Percentiles rank a stretch among this genome's conserved stretches.
Conservation (phyloP, 208 protist genomes). For the Porcisia deanei region DNA sequence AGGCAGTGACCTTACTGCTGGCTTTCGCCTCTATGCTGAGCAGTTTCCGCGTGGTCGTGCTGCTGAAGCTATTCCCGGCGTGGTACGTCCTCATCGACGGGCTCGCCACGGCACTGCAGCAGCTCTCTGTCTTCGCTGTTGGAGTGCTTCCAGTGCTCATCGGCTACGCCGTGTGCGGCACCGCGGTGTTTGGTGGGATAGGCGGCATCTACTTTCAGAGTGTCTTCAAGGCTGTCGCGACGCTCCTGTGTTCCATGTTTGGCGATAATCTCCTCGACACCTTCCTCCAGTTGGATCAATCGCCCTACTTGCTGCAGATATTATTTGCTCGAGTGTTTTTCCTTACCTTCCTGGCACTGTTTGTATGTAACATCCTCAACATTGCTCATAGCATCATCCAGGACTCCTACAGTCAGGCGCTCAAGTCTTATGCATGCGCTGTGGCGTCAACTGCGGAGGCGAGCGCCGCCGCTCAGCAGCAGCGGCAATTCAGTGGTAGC, state of each 20-base stretch:
- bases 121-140: conserved; percentile 45
- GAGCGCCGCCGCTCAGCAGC: conserved; percentile 1
- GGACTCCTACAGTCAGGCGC: conserved; percentile 55
- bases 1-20: conserved; percentile 52
- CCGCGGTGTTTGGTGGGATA: conserved; percentile 48
- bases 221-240: conserved; percentile 40
- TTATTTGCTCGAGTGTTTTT: conserved; percentile 52
- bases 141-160: conserved; percentile 49
- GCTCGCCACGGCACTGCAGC: conserved; percentile 37
- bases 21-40: conserved; percentile 44
- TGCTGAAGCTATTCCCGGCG: conserved; percentile 48
- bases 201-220: conserved; percentile 35
- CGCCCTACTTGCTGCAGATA: conserved; percentile 37
- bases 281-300: conserved; percentile 58
- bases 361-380: conserved; percentile 65
- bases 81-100: conserved; percentile 51
- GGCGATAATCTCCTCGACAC: conserved; percentile 63
- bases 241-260: conserved; percentile 55
- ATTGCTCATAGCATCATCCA: conserved; percentile 69
- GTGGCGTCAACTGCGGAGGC: conserved; percentile 3
- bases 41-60: conserved; percentile 45
- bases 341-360: conserved; percentile 49
- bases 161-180: conserved; percentile 53
- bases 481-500: not conserved
- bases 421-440: conserved; percentile 23